Evolutionary conservation across 768 basidiomycete species (phyloP).

Genomic region (Pholiota microspora): DNA sequence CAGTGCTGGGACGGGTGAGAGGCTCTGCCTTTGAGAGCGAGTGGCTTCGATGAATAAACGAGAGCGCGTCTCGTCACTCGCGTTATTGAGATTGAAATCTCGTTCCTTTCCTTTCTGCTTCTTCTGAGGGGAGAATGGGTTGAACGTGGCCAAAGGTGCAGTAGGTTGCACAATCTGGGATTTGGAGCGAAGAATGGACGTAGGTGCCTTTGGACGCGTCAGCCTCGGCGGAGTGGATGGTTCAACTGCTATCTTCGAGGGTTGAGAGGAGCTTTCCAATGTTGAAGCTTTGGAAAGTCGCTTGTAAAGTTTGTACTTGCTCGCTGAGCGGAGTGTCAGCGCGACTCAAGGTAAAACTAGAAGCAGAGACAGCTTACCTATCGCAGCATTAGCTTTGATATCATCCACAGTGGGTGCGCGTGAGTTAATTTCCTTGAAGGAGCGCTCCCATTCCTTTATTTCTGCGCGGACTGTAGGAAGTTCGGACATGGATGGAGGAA

Average conservation of each 20-base stretch:
- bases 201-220: slow-evolving; percentile 28
- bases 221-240: slow-evolving; percentile 39
- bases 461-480: slow-evolving; percentile 56
- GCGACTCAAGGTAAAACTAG: slow-evolving; percentile 5
- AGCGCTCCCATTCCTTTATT: slow-evolving; percentile 77
- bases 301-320: slow-evolving; percentile 83
- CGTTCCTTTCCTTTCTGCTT: slow-evolving; percentile 45
- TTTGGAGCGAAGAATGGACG: slow-evolving; percentile 41
- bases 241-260: slow-evolving; percentile 17
- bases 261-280: slow-evolving; percentile 7
- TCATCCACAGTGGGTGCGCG: slow-evolving; percentile 68
- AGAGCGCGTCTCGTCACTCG: not conserved
- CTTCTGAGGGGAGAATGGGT: slow-evolving; percentile 81
- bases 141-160: slow-evolving; percentile 54
- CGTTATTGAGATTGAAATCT: not conserved
- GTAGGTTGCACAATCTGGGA: slow-evolving; percentile 52
- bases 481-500: slow-evolving; percentile 34
- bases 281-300: slow-evolving; percentile 54
- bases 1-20: slow-evolving; percentile 38
- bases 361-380: slow-evolving; percentile 54
- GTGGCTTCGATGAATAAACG: slow-evolving; percentile 38
- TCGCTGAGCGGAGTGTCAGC: slow-evolving; percentile 42
- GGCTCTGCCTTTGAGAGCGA: slow-evolving; percentile 28
- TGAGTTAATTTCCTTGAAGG: slow-evolving; percentile 54
- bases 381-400: slow-evolving; percentile 56